Conservation (phyloP, 2,329 filamentous ascomycete species). For the Aspergillus tanneri region DNA sequence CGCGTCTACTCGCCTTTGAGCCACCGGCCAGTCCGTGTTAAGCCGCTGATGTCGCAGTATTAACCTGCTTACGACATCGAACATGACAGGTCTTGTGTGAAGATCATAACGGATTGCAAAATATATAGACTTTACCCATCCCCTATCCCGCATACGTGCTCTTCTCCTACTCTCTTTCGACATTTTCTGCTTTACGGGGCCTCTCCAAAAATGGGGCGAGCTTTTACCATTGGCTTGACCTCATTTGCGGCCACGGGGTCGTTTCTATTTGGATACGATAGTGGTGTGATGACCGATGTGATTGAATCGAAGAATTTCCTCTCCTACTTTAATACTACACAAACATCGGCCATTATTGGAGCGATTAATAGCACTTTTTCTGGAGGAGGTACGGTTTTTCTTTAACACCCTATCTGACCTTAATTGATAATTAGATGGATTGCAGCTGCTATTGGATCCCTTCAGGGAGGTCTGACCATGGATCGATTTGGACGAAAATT, state of each 20-base stretch:
- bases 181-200: background rate
- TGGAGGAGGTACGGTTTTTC: constrained; percentile 46
- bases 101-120: constrained; percentile 1
- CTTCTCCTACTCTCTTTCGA: background rate
- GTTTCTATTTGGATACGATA: constrained; percentile 44
- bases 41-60: background rate
- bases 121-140: constrained; percentile 5
- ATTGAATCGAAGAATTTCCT: constrained; percentile 59
- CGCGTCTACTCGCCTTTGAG: constrained; percentile 2
- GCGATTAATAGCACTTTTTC: constrained; percentile 65
- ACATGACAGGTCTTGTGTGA: constrained; percentile 1
- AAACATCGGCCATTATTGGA: constrained; percentile 55
- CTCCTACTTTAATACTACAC: constrained; percentile 55
- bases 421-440: constrained; percentile 4
- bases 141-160: background rate
- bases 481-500: constrained; percentile 60
- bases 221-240: constrained; percentile 42
- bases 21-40: constrained; percentile 8
- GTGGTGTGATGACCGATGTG: constrained; percentile 43
- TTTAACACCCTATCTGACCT: background rate
- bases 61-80: background rate
- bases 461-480: constrained; percentile 58
- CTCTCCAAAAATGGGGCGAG: constrained; percentile 38
- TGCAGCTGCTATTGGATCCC: constrained; percentile 50
- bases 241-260: constrained; percentile 46